Evolutionary conservation across 176 grass and related monocot genomes (phyloP).

Genomic region (Metroxylon sagu): DNA sequence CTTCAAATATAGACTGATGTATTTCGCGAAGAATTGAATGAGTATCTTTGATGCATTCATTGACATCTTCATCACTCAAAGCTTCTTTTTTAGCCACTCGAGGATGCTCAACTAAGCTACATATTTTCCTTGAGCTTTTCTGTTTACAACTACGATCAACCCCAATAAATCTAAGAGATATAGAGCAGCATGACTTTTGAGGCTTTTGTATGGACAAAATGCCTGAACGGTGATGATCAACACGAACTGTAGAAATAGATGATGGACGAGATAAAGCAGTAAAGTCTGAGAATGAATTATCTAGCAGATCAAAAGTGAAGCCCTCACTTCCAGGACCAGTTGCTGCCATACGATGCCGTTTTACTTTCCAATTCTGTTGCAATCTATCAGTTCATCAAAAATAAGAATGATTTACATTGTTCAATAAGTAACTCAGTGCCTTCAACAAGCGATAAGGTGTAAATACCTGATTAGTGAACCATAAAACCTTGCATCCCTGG

Average conservation of each 20-base stretch:
- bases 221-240: slow-evolving; percentile 56
- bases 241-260: slow-evolving; percentile 40
- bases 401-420: not conserved
- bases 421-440: too few species aligned
- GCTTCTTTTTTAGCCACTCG: slow-evolving; percentile 29
- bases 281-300: slow-evolving; percentile 43
- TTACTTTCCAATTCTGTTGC: slow-evolving; percentile 98
- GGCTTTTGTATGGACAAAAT: slow-evolving; percentile 65
- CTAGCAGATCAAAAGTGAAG: slow-evolving; percentile 74
- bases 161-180: slow-evolving; percentile 62
- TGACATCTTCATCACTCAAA: slow-evolving; percentile 37
- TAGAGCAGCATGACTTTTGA: slow-evolving; percentile 45
- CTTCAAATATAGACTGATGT: slow-evolving; percentile 79
- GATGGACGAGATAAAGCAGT: slow-evolving; percentile 30
- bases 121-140: slow-evolving; percentile 34
- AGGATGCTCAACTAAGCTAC: slow-evolving; percentile 18
- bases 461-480: slow-evolving; percentile 74
- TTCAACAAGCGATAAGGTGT: too few species aligned
- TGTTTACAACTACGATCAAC: slow-evolving; percentile 22
- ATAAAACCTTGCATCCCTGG: slow-evolving; percentile 75
- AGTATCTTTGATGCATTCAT: slow-evolving; percentile 47
- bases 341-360: slow-evolving; percentile 50
- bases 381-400: slow-evolving; percentile 35
- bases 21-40: slow-evolving; percentile 66
- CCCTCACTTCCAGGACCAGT: slow-evolving; percentile 33